Evolutionary conservation across 108 stramenopile genomes (phyloP).

Genomic region (Cyclotella distinguenda): DNA sequence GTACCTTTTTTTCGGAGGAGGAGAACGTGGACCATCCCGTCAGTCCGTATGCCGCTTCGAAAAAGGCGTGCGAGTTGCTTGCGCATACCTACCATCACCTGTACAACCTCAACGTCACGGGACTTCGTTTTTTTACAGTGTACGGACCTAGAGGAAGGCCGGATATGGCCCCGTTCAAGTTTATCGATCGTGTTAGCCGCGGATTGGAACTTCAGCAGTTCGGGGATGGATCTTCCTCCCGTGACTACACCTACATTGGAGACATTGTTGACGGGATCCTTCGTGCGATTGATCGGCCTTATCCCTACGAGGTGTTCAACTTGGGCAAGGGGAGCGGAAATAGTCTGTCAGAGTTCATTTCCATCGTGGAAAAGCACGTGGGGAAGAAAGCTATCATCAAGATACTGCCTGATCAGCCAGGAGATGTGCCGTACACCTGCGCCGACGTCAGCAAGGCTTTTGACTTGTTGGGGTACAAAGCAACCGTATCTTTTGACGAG

Average conservation of each 20-base stretch:
- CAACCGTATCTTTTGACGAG: slow-evolving; percentile 89
- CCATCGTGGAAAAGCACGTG: slow-evolving; percentile 84
- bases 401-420: slow-evolving; percentile 94
- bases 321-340: slow-evolving; percentile 94
- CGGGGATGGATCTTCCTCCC: slow-evolving; percentile 92
- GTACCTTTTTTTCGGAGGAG: slow-evolving; percentile 88
- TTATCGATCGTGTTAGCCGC: slow-evolving; percentile 91
- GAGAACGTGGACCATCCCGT: slow-evolving; percentile 96
- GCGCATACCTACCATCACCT: slow-evolving; percentile 97
- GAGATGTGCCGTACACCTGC: slow-evolving; percentile 98
- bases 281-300: slow-evolving; percentile 89
- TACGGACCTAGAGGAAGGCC: slow-evolving; percentile 96
- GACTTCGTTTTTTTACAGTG: slow-evolving; percentile 97
- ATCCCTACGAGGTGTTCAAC: slow-evolving; percentile 95
- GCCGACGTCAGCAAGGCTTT: slow-evolving; percentile 93
- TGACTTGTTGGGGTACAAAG: slow-evolving; percentile 87
- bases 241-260: slow-evolving; percentile 98
- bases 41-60: slow-evolving; percentile 95
- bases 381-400: slow-evolving; percentile 89
- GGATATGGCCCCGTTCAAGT: slow-evolving; percentile 98
- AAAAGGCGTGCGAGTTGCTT: slow-evolving; percentile 96
- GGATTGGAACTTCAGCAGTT: slow-evolving; percentile 95
- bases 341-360: slow-evolving; percentile 90
- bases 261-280: slow-evolving; percentile 99
- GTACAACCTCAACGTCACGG: slow-evolving; percentile 90